These are phyloP conservation scores for Saccharomyces paradoxus DNA, from an alignment of 805 yeast genomes.

Conservation along the genomic window DNA sequence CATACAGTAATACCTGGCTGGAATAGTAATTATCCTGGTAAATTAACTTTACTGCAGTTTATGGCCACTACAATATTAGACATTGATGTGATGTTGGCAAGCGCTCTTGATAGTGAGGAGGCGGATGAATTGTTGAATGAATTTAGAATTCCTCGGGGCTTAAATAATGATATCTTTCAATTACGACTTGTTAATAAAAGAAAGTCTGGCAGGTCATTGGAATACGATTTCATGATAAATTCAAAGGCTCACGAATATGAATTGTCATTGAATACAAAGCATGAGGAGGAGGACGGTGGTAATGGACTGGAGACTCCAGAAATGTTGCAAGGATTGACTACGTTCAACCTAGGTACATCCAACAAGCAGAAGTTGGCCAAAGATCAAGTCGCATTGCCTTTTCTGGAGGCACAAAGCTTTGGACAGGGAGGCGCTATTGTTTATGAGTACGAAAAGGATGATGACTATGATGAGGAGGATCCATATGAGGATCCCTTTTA, in stretches of 20 bases:
- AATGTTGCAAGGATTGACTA: constrained; percentile 65
- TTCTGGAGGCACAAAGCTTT: constrained; percentile 74
- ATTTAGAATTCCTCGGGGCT: constrained; percentile 43
- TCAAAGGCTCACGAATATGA: constrained; percentile 37
- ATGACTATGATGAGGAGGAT: constrained; percentile 96
- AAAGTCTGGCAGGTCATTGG: constrained; percentile 73
- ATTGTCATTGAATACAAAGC: constrained; percentile 17
- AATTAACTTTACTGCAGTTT: constrained; percentile 47
- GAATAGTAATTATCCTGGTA: constrained; percentile 41
- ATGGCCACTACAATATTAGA: constrained; percentile 72
- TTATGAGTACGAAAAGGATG: constrained; percentile 92
- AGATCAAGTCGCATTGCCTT: constrained; percentile 87
- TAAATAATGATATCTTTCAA: constrained; percentile 41
- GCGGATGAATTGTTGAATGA: constrained; percentile 33
- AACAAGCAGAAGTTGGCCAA: constrained; percentile 67
- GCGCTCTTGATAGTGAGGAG: constrained; percentile 39
- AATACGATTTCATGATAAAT: constrained; percentile 48
- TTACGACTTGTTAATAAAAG: constrained; percentile 59
- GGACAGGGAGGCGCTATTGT: constrained; percentile 86
- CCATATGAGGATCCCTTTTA: constrained; percentile 94
- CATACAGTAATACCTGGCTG: not conserved
- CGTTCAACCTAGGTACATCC: constrained; percentile 75
- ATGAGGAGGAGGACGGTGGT: constrained; percentile 18
- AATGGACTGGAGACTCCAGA: constrained; percentile 38
- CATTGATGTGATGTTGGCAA: constrained; percentile 38